A percentile compares a stretch with the other conserved stretches of the same genome.
Evolutionary conservation across 352 stramenopile species (phyloP).

Genomic region (Pythium angustatum): DNA sequence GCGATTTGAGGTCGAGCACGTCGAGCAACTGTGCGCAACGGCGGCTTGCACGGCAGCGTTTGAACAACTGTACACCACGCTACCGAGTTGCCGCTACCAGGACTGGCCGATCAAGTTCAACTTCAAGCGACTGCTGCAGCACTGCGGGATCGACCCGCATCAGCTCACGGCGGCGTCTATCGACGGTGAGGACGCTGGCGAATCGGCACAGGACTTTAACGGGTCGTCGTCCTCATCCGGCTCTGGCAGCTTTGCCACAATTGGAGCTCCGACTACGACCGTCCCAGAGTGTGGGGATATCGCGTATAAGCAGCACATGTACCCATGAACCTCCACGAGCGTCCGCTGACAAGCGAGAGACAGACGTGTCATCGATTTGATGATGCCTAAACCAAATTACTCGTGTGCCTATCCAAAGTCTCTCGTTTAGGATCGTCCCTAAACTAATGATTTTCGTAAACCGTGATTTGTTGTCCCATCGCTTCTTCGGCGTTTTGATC

Average conservation of each 20-base stretch:
- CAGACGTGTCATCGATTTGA: no score
- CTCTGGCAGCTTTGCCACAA: not conserved
- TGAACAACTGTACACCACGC: slow-evolving; percentile 1
- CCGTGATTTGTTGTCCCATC: no score
- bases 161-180: not conserved
- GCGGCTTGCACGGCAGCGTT: not conserved
- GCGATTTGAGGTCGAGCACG: not conserved
- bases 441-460: no score
- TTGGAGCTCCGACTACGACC: not conserved
- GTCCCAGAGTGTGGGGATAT: no score
- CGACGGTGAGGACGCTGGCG: not conserved
- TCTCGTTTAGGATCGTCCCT: no score
- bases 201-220: not conserved
- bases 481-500: slow-evolving; percentile 9
- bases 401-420: no score
- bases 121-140: not conserved
- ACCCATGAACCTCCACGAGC: no score
- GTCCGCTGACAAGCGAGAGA: no score
- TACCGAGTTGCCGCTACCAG: slow-evolving; percentile 3
- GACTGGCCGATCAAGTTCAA: slow-evolving; percentile 11
- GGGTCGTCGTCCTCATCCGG: not conserved
- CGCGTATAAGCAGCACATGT: no score
- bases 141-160: slow-evolving; percentile 2
- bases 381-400: no score
- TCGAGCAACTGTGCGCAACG: not conserved